Evolutionary conservation across 208 protist species (phyloP).

Genomic region (Leishmania aethiopica): DNA sequence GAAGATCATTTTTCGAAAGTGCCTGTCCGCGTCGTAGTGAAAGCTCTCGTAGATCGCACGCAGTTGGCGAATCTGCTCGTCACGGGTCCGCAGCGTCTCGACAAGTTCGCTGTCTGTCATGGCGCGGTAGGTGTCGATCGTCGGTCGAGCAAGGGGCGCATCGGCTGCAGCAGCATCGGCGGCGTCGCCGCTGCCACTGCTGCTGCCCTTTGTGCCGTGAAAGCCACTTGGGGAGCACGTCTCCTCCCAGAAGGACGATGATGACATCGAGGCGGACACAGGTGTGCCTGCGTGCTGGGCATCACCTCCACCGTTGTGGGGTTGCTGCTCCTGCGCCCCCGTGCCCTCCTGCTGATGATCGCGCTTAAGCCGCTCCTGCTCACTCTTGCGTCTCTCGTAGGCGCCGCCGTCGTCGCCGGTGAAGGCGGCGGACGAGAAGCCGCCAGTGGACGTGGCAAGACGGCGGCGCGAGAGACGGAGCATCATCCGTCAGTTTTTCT

Average conservation of each 20-base stretch:
- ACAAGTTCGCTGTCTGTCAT: conserved; percentile 66
- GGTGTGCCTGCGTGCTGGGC: neutral
- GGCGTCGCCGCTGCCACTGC: neutral
- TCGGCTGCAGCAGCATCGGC: neutral
- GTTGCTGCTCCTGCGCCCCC: conserved; percentile 1
- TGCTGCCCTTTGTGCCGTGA: neutral
- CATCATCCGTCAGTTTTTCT: conserved; percentile 12
- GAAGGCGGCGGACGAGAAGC: conserved; percentile 83
- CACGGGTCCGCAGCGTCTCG: conserved; percentile 54
- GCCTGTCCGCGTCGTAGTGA: conserved; percentile 85
- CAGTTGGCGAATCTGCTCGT: conserved; percentile 62
- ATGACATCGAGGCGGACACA: neutral
- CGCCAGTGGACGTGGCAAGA: conserved; percentile 22
- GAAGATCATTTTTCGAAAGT: conserved; percentile 82
- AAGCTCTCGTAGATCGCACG: conserved; percentile 80
- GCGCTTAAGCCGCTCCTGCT: conserved; percentile 34
- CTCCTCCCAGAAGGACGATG: conserved; percentile 10
- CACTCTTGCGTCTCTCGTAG: conserved; percentile 27
- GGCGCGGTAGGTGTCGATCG: conserved; percentile 67
- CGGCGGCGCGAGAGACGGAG: conserved; percentile 25
- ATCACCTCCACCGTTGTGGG: neutral
- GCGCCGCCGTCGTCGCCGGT: conserved; percentile 54
- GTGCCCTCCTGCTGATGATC: conserved; percentile 14
- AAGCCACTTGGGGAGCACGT: neutral
- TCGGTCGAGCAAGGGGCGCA: conserved; percentile 45